These are phyloP conservation scores for Coemansia sp. DNA, from an alignment of 192 early-diverging fungal genomes.

Conservation along the genomic window DNA sequence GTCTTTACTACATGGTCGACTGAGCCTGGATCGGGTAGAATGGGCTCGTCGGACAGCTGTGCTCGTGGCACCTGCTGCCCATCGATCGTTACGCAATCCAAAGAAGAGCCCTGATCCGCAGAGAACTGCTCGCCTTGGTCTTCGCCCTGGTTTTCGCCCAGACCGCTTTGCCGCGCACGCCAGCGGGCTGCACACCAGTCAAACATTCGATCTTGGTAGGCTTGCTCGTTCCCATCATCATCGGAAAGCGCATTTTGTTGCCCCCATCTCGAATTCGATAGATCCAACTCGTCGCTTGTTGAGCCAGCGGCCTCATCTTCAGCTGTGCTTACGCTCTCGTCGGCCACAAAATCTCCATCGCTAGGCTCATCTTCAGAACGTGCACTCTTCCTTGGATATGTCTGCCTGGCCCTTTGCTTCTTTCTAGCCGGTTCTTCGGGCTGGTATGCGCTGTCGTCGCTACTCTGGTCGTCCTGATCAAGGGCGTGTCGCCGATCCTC, in stretches of 20 bases:
- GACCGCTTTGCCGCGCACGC: slow-evolving; percentile 21
- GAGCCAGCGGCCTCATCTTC: not conserved
- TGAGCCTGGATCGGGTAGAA: slow-evolving; percentile 37
- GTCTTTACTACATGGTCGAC: slow-evolving; percentile 31
- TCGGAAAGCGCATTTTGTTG: slow-evolving; percentile 1
- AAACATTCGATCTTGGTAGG: slow-evolving; percentile 55
- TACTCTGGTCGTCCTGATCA: slow-evolving; percentile 35
- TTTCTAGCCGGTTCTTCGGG: slow-evolving; percentile 10
- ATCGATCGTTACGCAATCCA: slow-evolving; percentile 7
- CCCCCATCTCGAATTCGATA: not conserved
- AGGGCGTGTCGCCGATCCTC: slow-evolving; percentile 5
- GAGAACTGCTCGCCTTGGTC: not conserved
- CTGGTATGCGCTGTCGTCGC: slow-evolving; percentile 63
- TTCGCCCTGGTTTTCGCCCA: not conserved
- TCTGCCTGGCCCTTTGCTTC: not conserved
- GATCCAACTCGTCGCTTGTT: not conserved
- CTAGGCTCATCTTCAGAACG: not conserved
- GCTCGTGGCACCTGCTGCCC: slow-evolving; percentile 10
- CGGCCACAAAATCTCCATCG: not conserved
- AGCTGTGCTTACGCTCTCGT: slow-evolving; percentile 4
- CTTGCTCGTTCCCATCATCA: slow-evolving; percentile 63
- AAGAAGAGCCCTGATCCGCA: not conserved
- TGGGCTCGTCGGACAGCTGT: slow-evolving; percentile 40
- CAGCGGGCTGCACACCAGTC: slow-evolving; percentile 54
- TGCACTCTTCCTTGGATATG: not conserved